These are phyloP conservation scores for Peronospora farinosa DNA, from an alignment of 352 stramenopile species.

Conservation along the genomic window DNA sequence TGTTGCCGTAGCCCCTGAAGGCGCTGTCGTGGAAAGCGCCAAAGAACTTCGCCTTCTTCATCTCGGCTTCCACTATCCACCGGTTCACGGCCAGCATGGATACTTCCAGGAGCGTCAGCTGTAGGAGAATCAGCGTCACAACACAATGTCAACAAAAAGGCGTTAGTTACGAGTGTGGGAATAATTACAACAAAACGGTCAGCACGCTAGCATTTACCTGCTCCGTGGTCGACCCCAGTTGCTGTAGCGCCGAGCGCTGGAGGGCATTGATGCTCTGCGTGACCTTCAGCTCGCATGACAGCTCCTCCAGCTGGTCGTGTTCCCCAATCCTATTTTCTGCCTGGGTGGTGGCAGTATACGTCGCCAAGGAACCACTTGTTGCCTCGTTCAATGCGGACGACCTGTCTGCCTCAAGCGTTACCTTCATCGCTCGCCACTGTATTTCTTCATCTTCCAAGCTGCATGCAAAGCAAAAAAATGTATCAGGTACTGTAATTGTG, in stretches of 20 bases:
- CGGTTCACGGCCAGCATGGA: slow-evolving; percentile 63
- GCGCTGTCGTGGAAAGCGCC: slow-evolving; percentile 63
- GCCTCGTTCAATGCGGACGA: slow-evolving; percentile 7
- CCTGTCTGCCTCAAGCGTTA: slow-evolving; percentile 28
- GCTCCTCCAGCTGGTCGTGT: slow-evolving; percentile 7
- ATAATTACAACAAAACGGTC: slow-evolving; percentile 1
- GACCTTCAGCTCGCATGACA: slow-evolving; percentile 39
- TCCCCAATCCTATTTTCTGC: slow-evolving; percentile 2
- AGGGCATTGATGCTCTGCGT: slow-evolving; percentile 40
- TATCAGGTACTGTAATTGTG: background rate
- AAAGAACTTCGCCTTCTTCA: slow-evolving; percentile 63
- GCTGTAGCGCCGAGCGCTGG: slow-evolving; percentile 39
- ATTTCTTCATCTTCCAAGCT: slow-evolving; percentile 49
- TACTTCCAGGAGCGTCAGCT: slow-evolving; percentile 53
- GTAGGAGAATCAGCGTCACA: slow-evolving; percentile 1
- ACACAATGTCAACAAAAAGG: slow-evolving; percentile 5
- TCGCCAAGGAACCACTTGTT: slow-evolving; percentile 5
- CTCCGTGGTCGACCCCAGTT: slow-evolving; percentile 37
- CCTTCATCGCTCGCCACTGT: slow-evolving; percentile 46
- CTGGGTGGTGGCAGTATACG: background rate
- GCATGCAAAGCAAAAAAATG: slow-evolving; percentile 2
- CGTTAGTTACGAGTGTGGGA: slow-evolving; percentile 6
- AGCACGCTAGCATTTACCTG: slow-evolving; percentile 24
- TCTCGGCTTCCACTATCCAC: slow-evolving; percentile 60
- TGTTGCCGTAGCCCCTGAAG: slow-evolving; percentile 69